A percentile compares a stretch with the other conserved stretches of the same genome.
Evolutionary conservation across 2,329 filamentous ascomycete species (phyloP).

Genomic region (Fusarium keratoplasticum): DNA sequence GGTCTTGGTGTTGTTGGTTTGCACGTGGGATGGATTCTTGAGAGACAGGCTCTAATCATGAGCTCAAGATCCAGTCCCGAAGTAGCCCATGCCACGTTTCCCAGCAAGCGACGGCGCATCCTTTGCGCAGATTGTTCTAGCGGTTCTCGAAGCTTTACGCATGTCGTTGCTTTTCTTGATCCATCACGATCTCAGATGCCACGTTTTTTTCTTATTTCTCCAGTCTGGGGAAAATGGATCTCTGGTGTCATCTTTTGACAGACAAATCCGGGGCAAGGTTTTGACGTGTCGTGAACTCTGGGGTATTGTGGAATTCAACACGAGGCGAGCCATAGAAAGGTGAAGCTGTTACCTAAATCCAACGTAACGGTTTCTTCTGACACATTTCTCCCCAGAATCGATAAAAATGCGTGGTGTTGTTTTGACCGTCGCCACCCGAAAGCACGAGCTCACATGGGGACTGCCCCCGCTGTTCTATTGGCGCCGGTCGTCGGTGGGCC

Average conservation of each 20-base stretch:
- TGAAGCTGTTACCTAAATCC: constrained; percentile 40
- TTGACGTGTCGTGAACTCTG: constrained; percentile 24
- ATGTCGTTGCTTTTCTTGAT: constrained; percentile 5
- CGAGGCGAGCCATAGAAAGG: constrained; percentile 36
- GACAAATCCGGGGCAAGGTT: constrained; percentile 14
- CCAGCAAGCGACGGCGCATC: constrained; percentile 1
- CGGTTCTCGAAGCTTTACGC: constrained; percentile 2
- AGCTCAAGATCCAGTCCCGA: constrained; percentile 37
- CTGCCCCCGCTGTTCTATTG: not conserved
- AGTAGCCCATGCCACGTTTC: constrained; percentile 1
- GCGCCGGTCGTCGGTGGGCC: not conserved
- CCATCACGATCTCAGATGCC: not conserved
- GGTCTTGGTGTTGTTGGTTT: not conserved
- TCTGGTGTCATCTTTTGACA: not conserved
- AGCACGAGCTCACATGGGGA: not conserved
- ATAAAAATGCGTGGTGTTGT: not conserved
- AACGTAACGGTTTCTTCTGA: constrained; percentile 37
- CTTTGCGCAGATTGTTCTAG: not conserved
- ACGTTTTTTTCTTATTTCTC: not conserved
- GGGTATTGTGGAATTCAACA: constrained; percentile 31
- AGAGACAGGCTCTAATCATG: constrained; percentile 24
- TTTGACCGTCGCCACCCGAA: constrained; percentile 1
- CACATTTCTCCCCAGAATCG: constrained; percentile 1
- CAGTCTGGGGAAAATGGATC: constrained; percentile 33
- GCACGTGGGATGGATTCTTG: constrained; percentile 22